Conservation (phyloP, 768 basidiomycete species). For the Cystofilobasidium ferigula region DNA sequence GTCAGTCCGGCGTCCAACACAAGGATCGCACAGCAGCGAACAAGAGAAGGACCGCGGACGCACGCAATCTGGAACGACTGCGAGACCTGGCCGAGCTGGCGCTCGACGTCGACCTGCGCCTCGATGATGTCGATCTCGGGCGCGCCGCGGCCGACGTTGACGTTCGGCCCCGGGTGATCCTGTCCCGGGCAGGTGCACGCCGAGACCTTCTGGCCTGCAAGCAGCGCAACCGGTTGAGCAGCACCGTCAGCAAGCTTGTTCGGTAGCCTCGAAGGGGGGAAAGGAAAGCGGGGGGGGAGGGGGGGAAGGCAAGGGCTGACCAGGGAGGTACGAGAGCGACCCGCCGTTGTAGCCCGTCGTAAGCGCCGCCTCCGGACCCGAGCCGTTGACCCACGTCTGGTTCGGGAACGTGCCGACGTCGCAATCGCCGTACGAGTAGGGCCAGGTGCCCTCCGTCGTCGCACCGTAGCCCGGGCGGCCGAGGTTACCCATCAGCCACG, state of each 20-base stretch:
- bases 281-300: no score
- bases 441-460: conserved; percentile 76
- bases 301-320: conserved; percentile 42
- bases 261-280: no score
- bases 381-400: conserved; percentile 50
- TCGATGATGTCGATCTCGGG: conserved; percentile 93
- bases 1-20: conserved; percentile 40
- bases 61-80: conserved; percentile 56
- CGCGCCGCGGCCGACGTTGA: conserved; percentile 55
- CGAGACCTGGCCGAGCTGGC: conserved; percentile 55
- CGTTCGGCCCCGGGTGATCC: conserved; percentile 77
- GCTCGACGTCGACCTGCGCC: conserved; percentile 47
- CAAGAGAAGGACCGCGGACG: conserved; percentile 17
- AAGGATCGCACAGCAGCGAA: background rate
- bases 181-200: conserved; percentile 76
- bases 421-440: conserved; percentile 44
- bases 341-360: conserved; percentile 33
- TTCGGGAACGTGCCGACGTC: conserved; percentile 78
- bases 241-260: no score
- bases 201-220: no score
- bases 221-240: no score
- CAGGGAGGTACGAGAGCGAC: conserved; percentile 37
- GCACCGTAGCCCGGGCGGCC: conserved; percentile 57
- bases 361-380: conserved; percentile 31
- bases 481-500: conserved; percentile 72